Conservation (phyloP, 176 grass and related monocot species). For the Poa pratensis region DNA sequence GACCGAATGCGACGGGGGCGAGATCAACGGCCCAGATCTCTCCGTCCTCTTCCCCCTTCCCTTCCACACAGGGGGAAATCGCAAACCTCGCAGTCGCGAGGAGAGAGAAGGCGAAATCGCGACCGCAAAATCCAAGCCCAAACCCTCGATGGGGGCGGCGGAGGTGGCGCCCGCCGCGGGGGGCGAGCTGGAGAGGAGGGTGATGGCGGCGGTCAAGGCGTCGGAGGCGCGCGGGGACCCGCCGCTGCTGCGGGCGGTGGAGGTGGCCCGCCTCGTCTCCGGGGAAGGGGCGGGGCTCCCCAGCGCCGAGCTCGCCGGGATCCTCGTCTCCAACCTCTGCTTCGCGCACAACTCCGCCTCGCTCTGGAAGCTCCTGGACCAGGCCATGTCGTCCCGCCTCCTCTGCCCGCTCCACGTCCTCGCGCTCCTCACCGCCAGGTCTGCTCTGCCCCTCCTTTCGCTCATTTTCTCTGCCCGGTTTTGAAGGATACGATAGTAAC, state of each 20-base stretch:
- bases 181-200: slow-evolving; percentile 58
- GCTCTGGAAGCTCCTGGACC: slow-evolving; percentile 96
- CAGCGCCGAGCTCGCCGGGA: slow-evolving; percentile 69
- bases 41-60: not conserved
- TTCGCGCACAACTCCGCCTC: slow-evolving; percentile 83
- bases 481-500: not conserved
- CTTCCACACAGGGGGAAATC: not conserved
- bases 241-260: slow-evolving; percentile 61
- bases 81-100: not conserved
- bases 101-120: not conserved
- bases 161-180: not conserved
- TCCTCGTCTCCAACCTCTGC: slow-evolving; percentile 94
- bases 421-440: slow-evolving; percentile 89
- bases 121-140: slow-evolving; percentile 35
- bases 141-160: slow-evolving; percentile 49
- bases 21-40: slow-evolving; percentile 34
- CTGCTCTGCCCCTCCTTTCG: too few relatives aligned
- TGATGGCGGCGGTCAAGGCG: slow-evolving; percentile 80
- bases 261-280: slow-evolving; percentile 67
- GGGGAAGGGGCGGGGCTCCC: slow-evolving; percentile 48
- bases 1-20: not conserved
- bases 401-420: slow-evolving; percentile 80
- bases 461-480: not conserved
- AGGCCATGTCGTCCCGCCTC: slow-evolving; percentile 72
- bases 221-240: slow-evolving; percentile 87